phyloP scores from a whole-genome alignment of 768 basidiomycete species.

The Porphyrellus cyaneotinctus region DNA sequence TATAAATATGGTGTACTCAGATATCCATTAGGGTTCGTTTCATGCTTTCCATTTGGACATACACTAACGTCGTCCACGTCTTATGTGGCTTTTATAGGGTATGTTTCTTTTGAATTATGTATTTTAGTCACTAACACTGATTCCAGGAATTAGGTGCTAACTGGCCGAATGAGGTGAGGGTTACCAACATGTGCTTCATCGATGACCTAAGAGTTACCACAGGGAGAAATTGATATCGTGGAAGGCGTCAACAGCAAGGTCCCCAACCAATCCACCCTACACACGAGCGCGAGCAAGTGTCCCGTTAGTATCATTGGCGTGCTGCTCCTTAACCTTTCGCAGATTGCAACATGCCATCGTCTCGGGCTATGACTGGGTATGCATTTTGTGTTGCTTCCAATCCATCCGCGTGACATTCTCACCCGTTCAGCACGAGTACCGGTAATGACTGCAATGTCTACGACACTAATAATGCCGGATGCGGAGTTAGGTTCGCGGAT shows the following conservation, averaged over 20 bases:
- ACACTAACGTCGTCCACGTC: background rate
- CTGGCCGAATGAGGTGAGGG: slow-evolving; percentile 24
- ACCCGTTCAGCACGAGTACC: slow-evolving; percentile 8
- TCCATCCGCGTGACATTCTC: background rate
- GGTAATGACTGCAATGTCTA: slow-evolving; percentile 26
- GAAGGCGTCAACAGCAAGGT: slow-evolving; percentile 31
- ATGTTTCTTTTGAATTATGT: background rate
- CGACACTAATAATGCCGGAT: slow-evolving; percentile 27
- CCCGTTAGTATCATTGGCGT: background rate
- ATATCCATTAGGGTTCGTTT: slow-evolving; percentile 24
- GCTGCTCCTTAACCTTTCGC: background rate
- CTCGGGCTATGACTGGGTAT: slow-evolving; percentile 32
- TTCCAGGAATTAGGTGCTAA: slow-evolving; percentile 24
- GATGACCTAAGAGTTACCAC: background rate
- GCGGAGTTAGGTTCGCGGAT: slow-evolving; percentile 27
- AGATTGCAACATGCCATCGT: slow-evolving; percentile 31
- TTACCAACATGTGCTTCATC: too few species aligned
- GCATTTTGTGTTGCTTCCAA: background rate
- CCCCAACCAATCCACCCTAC: slow-evolving; percentile 30
- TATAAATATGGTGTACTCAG: background rate
- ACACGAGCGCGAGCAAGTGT: slow-evolving; percentile 22
- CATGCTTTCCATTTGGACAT: background rate
- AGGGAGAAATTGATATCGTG: slow-evolving; percentile 33
- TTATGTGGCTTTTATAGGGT: slow-evolving; percentile 19
- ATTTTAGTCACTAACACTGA: background rate